Percentiles rank a stretch among this genome's conserved stretches.
Evolutionary conservation across 2,329 filamentous ascomycete species (phyloP).

Genomic region (Monosporascus sp.): DNA sequence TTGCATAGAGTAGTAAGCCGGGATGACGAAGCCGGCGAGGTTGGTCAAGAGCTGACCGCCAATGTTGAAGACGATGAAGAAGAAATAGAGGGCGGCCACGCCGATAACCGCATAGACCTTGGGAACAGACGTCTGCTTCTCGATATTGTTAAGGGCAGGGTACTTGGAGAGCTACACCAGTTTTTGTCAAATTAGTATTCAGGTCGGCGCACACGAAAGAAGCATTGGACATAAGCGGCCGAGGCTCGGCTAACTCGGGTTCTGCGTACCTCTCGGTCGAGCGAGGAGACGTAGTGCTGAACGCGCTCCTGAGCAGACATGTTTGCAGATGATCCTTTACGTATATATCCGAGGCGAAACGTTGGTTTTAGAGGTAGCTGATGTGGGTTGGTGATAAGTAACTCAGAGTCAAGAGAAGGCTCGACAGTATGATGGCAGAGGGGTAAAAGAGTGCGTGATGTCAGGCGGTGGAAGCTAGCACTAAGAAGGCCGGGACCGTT

Average conservation of each 20-base stretch:
- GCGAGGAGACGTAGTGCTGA: conserved; percentile 69
- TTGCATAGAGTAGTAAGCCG: conserved; percentile 76
- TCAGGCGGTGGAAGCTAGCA: too few species aligned
- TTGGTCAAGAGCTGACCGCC: conserved; percentile 85
- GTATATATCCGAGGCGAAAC: conserved; percentile 5
- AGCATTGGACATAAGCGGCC: neutral
- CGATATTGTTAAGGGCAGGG: conserved; percentile 75
- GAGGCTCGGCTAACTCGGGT: conserved; percentile 1
- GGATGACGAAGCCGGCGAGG: conserved; percentile 75
- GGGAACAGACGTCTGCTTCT: conserved; percentile 76
- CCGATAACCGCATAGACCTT: conserved; percentile 82
- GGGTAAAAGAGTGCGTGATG: neutral
- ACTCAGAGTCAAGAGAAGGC: neutral
- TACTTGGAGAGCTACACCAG: conserved; percentile 72
- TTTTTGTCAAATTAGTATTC: conserved; percentile 12
- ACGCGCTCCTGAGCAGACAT: conserved; percentile 75
- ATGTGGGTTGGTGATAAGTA: conserved; percentile 1
- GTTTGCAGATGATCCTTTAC: conserved; percentile 27
- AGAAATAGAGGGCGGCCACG: conserved; percentile 74
- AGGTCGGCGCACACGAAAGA: conserved; percentile 9
- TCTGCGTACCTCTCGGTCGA: conserved; percentile 72
- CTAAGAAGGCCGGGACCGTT: too few species aligned
- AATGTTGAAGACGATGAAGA: conserved; percentile 89
- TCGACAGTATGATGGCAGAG: neutral
- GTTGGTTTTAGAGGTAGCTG: conserved; percentile 2